Conservation (phyloP, 2,329 filamentous ascomycete species). For the Colletotrichum endophyticum region DNA sequence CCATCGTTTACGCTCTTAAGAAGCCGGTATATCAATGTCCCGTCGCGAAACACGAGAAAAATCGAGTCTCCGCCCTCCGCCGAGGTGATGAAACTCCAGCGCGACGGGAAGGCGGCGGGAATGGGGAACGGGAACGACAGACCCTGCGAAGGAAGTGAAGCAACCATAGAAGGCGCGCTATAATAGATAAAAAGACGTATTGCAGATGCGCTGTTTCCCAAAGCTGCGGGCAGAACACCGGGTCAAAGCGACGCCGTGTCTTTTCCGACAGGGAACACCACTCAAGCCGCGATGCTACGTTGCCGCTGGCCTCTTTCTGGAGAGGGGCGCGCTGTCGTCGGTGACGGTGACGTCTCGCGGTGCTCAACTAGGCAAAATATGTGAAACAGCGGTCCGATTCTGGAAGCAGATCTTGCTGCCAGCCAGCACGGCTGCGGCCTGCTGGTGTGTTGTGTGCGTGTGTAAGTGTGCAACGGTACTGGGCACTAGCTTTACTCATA, state of each 20-base stretch:
- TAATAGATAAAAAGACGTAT: neutral
- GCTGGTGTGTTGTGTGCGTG: neutral
- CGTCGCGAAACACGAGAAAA: neutral
- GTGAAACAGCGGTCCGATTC: slow-evolving; percentile 4
- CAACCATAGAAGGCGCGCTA: neutral
- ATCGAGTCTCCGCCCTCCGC: neutral
- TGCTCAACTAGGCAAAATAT: neutral
- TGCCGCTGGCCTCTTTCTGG: neutral
- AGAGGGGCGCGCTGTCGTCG: neutral
- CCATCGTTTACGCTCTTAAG: neutral
- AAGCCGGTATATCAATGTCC: neutral
- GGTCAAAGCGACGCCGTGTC: neutral
- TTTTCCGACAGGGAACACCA: neutral
- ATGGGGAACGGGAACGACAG: neutral
- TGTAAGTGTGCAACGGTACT: neutral
- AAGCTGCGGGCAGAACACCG: neutral
- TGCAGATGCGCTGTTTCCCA: neutral
- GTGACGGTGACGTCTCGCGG: neutral
- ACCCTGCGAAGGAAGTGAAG: neutral
- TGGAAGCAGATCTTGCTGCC: neutral
- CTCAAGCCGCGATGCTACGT: neutral
- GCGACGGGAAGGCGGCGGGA: neutral
- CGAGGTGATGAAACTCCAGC: neutral
- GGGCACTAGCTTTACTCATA: neutral
- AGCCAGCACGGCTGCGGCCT: neutral